Evolutionary conservation across 805 yeast genomes (phyloP).

Genomic region (Aciculoconidium aculeatum): DNA sequence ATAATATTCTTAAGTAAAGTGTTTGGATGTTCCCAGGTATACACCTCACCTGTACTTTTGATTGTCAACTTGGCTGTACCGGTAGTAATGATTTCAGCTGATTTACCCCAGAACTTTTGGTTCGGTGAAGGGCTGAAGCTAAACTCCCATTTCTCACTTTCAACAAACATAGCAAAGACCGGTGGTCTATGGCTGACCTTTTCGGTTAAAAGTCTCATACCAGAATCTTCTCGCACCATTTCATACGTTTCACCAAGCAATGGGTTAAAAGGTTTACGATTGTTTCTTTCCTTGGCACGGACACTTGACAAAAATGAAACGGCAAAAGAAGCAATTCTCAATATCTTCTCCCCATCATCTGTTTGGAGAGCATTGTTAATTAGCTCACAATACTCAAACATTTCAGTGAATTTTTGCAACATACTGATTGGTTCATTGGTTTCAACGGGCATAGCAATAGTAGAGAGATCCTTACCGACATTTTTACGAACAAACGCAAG

Average conservation of each 20-base stretch:
- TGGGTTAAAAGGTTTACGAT: conserved; percentile 93
- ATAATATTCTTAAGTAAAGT: conserved; percentile 78
- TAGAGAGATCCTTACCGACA: conserved; percentile 83
- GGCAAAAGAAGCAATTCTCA: conserved; percentile 78
- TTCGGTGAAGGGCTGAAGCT: conserved; percentile 62
- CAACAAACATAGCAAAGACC: conserved; percentile 75
- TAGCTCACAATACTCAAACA: conserved; percentile 68
- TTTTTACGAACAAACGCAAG: conserved; percentile 77
- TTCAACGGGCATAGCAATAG: conserved; percentile 90
- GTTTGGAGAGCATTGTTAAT: conserved; percentile 56
- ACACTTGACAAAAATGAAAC: conserved; percentile 64
- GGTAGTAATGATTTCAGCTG: conserved; percentile 71
- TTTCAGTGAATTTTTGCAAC: conserved; percentile 73
- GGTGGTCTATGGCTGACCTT: conserved; percentile 87
- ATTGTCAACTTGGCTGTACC: conserved; percentile 61
- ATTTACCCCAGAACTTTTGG: conserved; percentile 94
- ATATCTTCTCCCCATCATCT: conserved; percentile 49
- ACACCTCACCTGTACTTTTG: conserved; percentile 60
- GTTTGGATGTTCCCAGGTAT: conserved; percentile 78
- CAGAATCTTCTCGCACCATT: conserved; percentile 76
- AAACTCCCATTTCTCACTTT: conserved; percentile 65
- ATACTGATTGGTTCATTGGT: conserved; percentile 87
- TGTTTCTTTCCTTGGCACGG: conserved; percentile 67
- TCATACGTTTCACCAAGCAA: conserved; percentile 91
- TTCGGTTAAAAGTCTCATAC: conserved; percentile 70